Evolutionary conservation across 192 early-diverging fungal species (phyloP), one percentile per base, ranked within the genome.

Genomic region (Powellomyces hirtus): DNA sequence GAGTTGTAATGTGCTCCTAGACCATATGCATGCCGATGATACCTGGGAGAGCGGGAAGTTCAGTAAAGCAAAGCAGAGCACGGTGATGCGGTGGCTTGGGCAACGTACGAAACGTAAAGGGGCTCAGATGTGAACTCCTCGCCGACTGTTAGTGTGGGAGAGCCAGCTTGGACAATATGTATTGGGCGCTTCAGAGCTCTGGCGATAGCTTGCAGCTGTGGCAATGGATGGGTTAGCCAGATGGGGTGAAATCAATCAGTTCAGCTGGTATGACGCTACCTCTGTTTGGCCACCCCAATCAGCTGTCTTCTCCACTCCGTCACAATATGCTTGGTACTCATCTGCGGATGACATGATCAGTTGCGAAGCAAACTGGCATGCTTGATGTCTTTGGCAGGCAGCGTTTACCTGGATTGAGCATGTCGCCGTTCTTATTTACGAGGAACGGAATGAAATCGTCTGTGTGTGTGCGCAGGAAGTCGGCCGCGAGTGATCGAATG

Each of bases 1-100:
- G 93, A 94, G 70, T 98, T 98, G 80, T 98, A 98, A 87, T 98
- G 96, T 70, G 92, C 92, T 29, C 96, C 96, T 18, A 98, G 81
- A 30, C 94, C 93, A 76, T 90, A 97, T 58, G 91, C 88, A 69
- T 96, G 89, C 38, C 88, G 85, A 72, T 98, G 95, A 63, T 92
- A 91, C 64, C 88, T 90, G 66, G 34, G 31, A 52, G 18, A 30
- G 3, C 38, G 57, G 62, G 18, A 40, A n/a, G 7, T 34, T 35
- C 50, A 14, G 53, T 18, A 26, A 46, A n/a, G 24, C 59, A 72
- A 55, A 57, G 8, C 50, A 22, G 36, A 36, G 35, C 16, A 34
- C 10, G 10, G 24, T 30, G 22, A 27, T 36, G 16, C 18, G 6
- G 16, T 29, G 57, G 24, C 18, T 24, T 24, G n/a, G 56, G 1